Evolutionary conservation across 148 eudicot species (phyloP), one percentile per base, ranked within the genome.

Genomic region (Chenopodium quinoa): DNA sequence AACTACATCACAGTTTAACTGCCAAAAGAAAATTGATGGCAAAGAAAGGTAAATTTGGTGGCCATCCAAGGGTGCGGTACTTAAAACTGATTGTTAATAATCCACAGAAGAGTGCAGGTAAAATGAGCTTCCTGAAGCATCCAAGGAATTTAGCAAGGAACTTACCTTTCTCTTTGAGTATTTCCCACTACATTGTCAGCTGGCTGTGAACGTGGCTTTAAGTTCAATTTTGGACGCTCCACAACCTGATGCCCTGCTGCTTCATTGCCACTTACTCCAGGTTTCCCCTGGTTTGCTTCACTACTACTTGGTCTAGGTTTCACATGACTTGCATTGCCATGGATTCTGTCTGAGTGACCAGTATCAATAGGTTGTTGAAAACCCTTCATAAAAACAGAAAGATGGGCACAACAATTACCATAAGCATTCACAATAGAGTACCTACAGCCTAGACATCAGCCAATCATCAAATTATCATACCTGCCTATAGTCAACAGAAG

Each of bases 211-310:
- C 92, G 89, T 0, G 94, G 97, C 89, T 95, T 93, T 86, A 93
- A 83, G 78, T 88, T 93, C 86, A 93, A 84, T 81, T 92, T 95
- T 60, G 98, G 96, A 22, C 93, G 93, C 83, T 90, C 97, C 73
- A 81, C 84, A 27, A 74, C 86, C 79, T 73, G 94, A 80, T 89
- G 82, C 22, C 78, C 89, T 69, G 63, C 79, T 73, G 46, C 82
- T 62, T 90, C 89, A 73, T 77, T 70, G 72, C 88, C 84, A 86
- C 79, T 78, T 62, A 79, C 44, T 22, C 84, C 88, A 67, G 89
- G 75, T 68, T 87, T 89, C 44, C 58, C 71, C 54, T 67, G 68
- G 79, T 79, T 88, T 23, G 67, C 83, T 73, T 82, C 79, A 82
- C 82, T 48, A 56, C 89, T 88, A 79, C 58, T 64, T 47, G 84